phyloP scores from a whole-genome alignment of 2,329 filamentous ascomycete species.

The Botrytis medusae region DNA sequence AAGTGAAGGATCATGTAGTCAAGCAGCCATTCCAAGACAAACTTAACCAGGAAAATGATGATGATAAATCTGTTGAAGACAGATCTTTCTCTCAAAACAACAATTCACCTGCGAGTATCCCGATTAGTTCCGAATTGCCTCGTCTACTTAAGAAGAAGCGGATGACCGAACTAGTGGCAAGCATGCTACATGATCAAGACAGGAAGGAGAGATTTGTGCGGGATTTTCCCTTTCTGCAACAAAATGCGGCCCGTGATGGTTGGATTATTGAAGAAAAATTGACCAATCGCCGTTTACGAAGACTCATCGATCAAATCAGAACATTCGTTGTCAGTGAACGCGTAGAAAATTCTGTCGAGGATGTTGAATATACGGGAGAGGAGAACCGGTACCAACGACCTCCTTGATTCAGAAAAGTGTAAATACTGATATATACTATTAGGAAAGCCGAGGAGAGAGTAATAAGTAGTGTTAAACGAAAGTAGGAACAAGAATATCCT shows the following conservation, averaged over 20 bases:
- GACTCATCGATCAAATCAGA: not conserved
- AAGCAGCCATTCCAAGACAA: not conserved
- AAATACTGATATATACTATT: not conserved
- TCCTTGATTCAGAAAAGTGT: not conserved
- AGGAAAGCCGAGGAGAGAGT: not conserved
- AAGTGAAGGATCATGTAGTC: no score
- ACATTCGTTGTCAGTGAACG: no score
- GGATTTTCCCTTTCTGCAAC: not conserved
- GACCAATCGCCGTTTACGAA: not conserved
- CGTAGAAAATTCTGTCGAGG: not conserved
- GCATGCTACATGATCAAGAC: not conserved
- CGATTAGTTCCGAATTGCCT: not conserved
- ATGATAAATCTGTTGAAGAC: not conserved
- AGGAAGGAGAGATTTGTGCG: not conserved
- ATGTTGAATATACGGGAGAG: rapidly evolving
- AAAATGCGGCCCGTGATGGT: not conserved
- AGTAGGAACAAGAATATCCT: not conserved
- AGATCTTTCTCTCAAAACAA: no score
- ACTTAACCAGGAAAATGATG: not conserved
- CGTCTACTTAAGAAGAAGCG: not conserved
- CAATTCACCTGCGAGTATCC: not conserved
- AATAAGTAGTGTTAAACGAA: not conserved
- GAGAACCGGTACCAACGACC: not conserved
- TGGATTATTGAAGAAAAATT: not conserved
- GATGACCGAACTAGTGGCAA: not conserved